Percentiles rank a stretch among this genome's conserved stretches.
phyloP scores from a whole-genome alignment of 2,329 filamentous ascomycete genomes.

The Tothia fuscella region DNA sequence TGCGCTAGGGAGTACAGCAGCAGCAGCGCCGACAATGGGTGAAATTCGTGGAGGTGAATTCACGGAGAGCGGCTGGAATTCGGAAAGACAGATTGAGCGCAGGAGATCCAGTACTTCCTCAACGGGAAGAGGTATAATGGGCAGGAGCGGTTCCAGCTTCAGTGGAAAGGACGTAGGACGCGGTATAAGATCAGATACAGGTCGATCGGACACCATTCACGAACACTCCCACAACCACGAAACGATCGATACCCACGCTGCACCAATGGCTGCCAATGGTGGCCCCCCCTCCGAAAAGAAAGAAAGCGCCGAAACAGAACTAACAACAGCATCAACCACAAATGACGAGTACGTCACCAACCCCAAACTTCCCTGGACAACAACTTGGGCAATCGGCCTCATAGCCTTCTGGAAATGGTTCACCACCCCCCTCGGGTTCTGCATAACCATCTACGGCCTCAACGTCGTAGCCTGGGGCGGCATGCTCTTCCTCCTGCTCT shows the following conservation, averaged over 20 bases:
- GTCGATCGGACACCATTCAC: not conserved
- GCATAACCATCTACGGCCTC: constrained; percentile 66
- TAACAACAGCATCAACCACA: not conserved
- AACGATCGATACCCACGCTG: not conserved
- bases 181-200: constrained; percentile 1
- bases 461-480: constrained; percentile 83
- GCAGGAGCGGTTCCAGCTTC: constrained; percentile 7
- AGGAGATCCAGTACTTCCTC: constrained; percentile 11
- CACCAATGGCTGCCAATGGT: no score
- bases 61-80: constrained; percentile 23
- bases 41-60: constrained; percentile 31
- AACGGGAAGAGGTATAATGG: constrained; percentile 15
- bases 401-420: constrained; percentile 61
- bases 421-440: constrained; percentile 61
- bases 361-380: constrained; percentile 39
- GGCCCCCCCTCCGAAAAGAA: no score
- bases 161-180: constrained; percentile 1
- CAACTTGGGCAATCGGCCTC: constrained; percentile 46
- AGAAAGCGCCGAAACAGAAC: no score
- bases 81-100: constrained; percentile 15
- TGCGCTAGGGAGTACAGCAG: constrained; percentile 29
- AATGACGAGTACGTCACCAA: constrained; percentile 30
- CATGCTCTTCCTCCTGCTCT: constrained; percentile 78
- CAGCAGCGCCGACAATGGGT: constrained; percentile 29
- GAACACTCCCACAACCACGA: not conserved